Base-by-base conservation (phyloP, 805 yeast species). In the Yamadazyma scolyti region DNA sequence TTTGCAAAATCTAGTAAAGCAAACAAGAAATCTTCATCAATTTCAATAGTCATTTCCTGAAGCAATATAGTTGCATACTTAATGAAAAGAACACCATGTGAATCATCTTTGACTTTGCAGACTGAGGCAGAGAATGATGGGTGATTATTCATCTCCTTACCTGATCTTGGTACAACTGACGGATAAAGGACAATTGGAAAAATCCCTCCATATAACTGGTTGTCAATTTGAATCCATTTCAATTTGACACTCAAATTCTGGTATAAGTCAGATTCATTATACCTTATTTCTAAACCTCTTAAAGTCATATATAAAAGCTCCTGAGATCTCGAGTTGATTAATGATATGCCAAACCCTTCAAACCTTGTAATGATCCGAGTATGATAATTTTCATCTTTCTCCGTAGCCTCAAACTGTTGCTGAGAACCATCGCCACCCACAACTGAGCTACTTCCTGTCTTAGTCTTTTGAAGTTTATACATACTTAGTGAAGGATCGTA, bases 161-260 rank as follows among this genome's bases (percentile, higher is more conserved):
- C 76, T 0, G 86, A 79, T 47, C 86, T 84, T 2, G 96, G 95
- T 28, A 93, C 75, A 7, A 86, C 88, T 2, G 88, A 81, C 4
- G 99, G 99, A 52, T 86, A 94, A 7, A 93, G 42, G 9, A 93
- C 66, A 33, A 89, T 90, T 2, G 97, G 97, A 59, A 73, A 93
- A 1, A 81, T 73, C 9, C 95, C 84, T 3, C 96, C 95, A 47
- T 79, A 86, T 28, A 90, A 59, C 52, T 88, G 96, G 48, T 93
- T 90, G 54, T 93, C 98, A 28, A 90, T 69, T 56, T 93, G 99
- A 19, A 93, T 64, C 98, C 98, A 94, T 50, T 90, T 89, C 46
- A 89, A 57, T 50, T 87, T 88, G 60, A 80, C 61, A 40, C 89
- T 77, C 25, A 85, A 46, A 11, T 85, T 85, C 52, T 88, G 95